Conservation (phyloP, 140 eudicot species). For the Anethum foeniculum region DNA sequence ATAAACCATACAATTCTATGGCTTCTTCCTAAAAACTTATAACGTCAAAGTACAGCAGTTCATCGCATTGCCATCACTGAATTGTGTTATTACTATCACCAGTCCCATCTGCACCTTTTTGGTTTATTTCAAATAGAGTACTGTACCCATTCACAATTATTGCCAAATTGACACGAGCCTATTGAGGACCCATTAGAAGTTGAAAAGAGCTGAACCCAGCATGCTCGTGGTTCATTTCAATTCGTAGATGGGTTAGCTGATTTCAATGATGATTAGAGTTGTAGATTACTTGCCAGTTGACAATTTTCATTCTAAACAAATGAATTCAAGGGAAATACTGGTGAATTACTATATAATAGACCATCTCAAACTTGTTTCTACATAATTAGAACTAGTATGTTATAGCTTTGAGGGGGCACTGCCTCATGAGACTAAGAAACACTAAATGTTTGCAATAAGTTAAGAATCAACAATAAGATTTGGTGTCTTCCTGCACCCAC, state of each 20-base stretch:
- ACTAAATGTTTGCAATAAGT: background rate
- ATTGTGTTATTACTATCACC: background rate
- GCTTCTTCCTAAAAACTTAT: background rate
- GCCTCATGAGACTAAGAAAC: background rate
- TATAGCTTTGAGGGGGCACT: background rate
- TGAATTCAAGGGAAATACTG: background rate
- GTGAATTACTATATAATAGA: background rate
- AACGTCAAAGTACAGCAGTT: background rate
- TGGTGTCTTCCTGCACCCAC: background rate
- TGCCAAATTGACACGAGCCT: background rate
- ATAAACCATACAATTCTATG: background rate
- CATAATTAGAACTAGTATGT: background rate
- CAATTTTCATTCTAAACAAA: background rate
- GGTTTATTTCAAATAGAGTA: background rate
- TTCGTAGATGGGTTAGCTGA: background rate
- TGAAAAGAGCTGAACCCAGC: background rate
- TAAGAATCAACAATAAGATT: background rate
- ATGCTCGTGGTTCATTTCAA: background rate
- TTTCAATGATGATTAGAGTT: background rate
- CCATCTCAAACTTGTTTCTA: slow-evolving; percentile 2
- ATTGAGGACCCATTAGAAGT: background rate
- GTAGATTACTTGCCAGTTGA: background rate
- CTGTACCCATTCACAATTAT: background rate
- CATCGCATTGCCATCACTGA: background rate
- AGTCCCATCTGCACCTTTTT: background rate